Conservation (phyloP, 768 basidiomycete genomes). For the Amanita molliuscula region DNA sequence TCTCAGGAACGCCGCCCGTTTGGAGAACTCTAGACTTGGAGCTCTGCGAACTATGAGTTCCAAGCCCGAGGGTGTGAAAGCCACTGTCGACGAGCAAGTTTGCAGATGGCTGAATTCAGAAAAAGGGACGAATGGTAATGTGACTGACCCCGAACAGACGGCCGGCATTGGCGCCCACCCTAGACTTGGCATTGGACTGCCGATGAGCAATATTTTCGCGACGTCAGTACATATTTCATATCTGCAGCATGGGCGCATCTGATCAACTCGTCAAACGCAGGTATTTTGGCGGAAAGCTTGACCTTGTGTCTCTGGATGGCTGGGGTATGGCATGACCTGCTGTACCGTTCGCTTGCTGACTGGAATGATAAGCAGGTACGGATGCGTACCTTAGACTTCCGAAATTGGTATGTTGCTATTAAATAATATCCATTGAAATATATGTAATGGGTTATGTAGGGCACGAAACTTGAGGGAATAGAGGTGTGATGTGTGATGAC, state of each 20-base stretch:
- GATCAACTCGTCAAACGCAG: slow-evolving; percentile 21
- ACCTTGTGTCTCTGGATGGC: slow-evolving; percentile 71
- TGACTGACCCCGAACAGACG: slow-evolving; percentile 29
- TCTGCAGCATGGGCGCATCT: too few species aligned
- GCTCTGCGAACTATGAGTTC: slow-evolving; percentile 55
- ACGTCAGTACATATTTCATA: slow-evolving; percentile 33
- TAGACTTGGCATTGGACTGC: slow-evolving; percentile 72
- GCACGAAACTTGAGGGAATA: slow-evolving; percentile 78
- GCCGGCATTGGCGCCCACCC: slow-evolving; percentile 43
- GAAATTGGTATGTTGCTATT: slow-evolving; percentile 47
- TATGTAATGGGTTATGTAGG: slow-evolving; percentile 32
- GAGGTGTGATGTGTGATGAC: slow-evolving; percentile 40
- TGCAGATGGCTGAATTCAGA: slow-evolving; percentile 30
- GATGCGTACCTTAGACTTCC: slow-evolving; percentile 78
- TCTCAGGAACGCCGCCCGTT: slow-evolving; percentile 59
- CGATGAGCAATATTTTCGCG: slow-evolving; percentile 85
- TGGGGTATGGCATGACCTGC: slow-evolving; percentile 48
- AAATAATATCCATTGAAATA: background rate
- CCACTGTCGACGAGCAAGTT: slow-evolving; percentile 76
- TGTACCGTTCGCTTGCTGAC: background rate
- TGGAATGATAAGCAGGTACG: slow-evolving; percentile 41
- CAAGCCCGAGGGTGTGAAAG: slow-evolving; percentile 54
- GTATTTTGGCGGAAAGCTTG: slow-evolving; percentile 77
- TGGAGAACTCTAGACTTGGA: slow-evolving; percentile 57
- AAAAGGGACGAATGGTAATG: slow-evolving; percentile 6